A percentile compares a stretch with the other conserved stretches of the same genome.
These are phyloP conservation scores for Ambrosia hybrid DNA, from an alignment of 140 eudicot genomes.

Conservation along the genomic window DNA sequence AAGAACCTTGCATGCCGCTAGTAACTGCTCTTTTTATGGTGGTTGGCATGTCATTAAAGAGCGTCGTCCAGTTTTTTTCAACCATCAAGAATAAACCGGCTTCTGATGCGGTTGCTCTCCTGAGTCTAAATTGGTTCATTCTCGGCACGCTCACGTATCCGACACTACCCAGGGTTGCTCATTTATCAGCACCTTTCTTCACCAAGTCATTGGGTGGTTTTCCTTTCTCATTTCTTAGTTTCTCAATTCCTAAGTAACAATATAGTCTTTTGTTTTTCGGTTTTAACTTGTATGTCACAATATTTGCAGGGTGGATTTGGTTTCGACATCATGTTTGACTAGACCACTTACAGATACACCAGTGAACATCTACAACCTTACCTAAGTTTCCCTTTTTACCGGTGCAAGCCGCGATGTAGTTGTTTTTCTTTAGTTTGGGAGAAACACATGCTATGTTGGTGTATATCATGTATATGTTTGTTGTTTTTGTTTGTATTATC, in stretches of 20 bases:
- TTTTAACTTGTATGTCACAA: background rate
- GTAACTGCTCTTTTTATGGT: conserved; percentile 68
- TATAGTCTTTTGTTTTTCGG: background rate
- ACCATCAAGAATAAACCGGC: conserved; percentile 54
- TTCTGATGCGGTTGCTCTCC: conserved; percentile 64
- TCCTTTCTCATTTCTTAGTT: background rate
- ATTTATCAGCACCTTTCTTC: conserved; percentile 34
- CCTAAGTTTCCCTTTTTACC: background rate
- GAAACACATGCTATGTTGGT: background rate
- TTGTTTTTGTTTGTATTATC: background rate
- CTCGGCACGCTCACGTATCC: conserved; percentile 74
- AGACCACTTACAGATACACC: background rate
- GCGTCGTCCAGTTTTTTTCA: conserved; percentile 51
- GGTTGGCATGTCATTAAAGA: conserved; percentile 58
- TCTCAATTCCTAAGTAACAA: background rate
- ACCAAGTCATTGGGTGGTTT: conserved; percentile 11
- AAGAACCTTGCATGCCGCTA: conserved; percentile 77
- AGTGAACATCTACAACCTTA: background rate
- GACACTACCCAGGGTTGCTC: conserved; percentile 53
- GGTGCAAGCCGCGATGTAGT: background rate
- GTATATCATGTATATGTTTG: background rate
- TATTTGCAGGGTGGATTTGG: conserved; percentile 12
- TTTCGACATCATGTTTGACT: conserved; percentile 4
- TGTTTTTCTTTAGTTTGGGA: background rate
- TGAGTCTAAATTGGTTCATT: conserved; percentile 81